Evolutionary conservation across 306 rosid species (phyloP).

Genomic region (Citrullus colocynthis): DNA sequence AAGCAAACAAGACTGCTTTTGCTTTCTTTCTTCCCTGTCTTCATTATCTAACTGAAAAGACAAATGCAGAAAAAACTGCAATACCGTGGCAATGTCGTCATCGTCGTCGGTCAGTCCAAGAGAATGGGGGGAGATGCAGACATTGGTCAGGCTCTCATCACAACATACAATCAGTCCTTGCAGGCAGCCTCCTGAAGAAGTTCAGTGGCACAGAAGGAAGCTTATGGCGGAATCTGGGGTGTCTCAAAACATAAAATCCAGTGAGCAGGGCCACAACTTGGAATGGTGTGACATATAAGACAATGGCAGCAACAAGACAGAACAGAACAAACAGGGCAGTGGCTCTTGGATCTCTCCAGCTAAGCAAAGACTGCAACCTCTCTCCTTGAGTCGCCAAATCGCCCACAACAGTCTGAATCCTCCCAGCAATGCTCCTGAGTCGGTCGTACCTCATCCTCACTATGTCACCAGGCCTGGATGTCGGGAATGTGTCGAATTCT

Average conservation of each 20-base stretch:
- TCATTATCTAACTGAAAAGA: background rate
- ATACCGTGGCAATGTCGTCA: background rate
- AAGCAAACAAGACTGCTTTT: slow-evolving; percentile 5
- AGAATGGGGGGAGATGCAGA: background rate
- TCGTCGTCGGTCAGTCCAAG: background rate
- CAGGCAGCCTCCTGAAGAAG: slow-evolving; percentile 94
- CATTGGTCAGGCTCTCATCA: slow-evolving; percentile 18
- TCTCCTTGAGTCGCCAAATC: slow-evolving; percentile 98
- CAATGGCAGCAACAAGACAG: slow-evolving; percentile 85
- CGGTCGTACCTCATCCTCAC: slow-evolving; percentile 93
- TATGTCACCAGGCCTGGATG: slow-evolving; percentile 58
- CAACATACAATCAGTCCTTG: slow-evolving; percentile 95
- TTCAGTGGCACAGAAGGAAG: slow-evolving; percentile 94
- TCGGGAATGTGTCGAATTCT: slow-evolving; percentile 90
- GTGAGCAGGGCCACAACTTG: slow-evolving; percentile 83
- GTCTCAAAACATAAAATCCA: slow-evolving; percentile 80
- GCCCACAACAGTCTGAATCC: slow-evolving; percentile 90
- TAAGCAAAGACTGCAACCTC: slow-evolving; percentile 85
- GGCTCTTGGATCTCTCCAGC: slow-evolving; percentile 98
- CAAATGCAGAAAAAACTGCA: background rate
- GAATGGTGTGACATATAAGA: slow-evolving; percentile 84
- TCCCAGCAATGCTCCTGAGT: slow-evolving; percentile 84
- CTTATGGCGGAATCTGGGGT: slow-evolving; percentile 93
- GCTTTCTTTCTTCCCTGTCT: slow-evolving; percentile 4
- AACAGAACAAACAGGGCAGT: slow-evolving; percentile 80